A percentile compares a stretch with the other conserved stretches of the same genome.
These are phyloP conservation scores for Amaranthus hypochondriacus DNA, from an alignment of 148 eudicot genomes.

Conservation along the genomic window DNA sequence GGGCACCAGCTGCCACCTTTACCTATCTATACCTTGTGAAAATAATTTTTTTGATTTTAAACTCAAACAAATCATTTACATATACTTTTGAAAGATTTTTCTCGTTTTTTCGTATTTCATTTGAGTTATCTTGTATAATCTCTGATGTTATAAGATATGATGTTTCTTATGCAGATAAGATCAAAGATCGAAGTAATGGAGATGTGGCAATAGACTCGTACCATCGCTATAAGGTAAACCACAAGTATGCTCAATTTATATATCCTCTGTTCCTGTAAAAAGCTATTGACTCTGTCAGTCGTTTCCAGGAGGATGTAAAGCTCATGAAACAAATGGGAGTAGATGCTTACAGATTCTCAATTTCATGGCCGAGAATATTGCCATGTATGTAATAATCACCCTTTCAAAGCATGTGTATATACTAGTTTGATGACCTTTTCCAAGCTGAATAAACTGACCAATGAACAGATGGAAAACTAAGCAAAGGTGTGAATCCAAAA, in stretches of 20 bases:
- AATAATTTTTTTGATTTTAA: too few relatives aligned
- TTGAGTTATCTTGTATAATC: background rate
- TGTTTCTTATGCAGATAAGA: slow-evolving; percentile 25
- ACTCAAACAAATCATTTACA: too few relatives aligned
- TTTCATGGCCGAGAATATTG: slow-evolving; percentile 37
- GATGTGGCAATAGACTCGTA: slow-evolving; percentile 34
- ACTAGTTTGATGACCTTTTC: background rate
- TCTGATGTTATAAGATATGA: background rate
- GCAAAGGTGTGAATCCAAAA: slow-evolving; percentile 37
- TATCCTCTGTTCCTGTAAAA: background rate
- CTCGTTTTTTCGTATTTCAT: too few relatives aligned
- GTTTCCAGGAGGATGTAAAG: slow-evolving; percentile 35
- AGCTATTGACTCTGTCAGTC: background rate
- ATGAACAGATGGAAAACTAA: slow-evolving; percentile 35
- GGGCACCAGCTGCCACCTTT: background rate
- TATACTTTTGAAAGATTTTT: too few relatives aligned
- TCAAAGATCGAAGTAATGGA: slow-evolving; percentile 32
- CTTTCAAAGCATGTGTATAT: background rate
- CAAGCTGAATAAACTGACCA: background rate
- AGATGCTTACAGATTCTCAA: slow-evolving; percentile 38
- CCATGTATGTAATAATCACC: slow-evolving; percentile 26
- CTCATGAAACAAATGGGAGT: slow-evolving; percentile 37
- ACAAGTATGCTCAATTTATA: background rate
- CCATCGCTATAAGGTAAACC: slow-evolving; percentile 34
- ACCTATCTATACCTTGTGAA: background rate